These are phyloP conservation scores for Theobroma cacao DNA, from an alignment of 345 rosid genomes.

Conservation along the genomic window DNA sequence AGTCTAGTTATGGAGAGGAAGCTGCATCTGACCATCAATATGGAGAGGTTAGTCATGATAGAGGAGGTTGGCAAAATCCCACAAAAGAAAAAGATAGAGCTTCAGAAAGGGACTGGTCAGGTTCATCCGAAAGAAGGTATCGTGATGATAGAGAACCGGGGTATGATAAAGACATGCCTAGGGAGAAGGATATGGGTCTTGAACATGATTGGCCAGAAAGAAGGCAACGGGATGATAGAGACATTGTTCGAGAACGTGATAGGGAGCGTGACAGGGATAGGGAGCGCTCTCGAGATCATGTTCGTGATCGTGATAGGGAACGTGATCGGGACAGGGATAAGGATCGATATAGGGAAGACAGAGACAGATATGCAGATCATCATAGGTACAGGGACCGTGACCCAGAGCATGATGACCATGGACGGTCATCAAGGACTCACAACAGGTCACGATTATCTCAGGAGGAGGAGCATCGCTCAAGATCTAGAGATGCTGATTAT, in stretches of 20 bases:
- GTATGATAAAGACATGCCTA: conserved; percentile 53
- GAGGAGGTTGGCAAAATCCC: conserved; percentile 55
- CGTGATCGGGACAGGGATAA: conserved; percentile 61
- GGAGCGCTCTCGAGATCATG: conserved; percentile 62
- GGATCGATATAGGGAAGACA: conserved; percentile 60
- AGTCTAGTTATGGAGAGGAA: conserved; percentile 87
- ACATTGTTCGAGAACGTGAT: conserved; percentile 58
- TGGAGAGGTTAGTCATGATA: conserved; percentile 70
- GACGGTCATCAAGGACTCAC: conserved; percentile 61
- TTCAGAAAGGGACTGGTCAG: conserved; percentile 74
- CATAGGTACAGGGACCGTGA: conserved; percentile 58
- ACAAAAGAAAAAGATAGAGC: conserved; percentile 63
- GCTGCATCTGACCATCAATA: conserved; percentile 79
- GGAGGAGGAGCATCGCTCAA: conserved; percentile 65
- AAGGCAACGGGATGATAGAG: conserved; percentile 64
- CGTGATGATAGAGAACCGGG: conserved; percentile 67
- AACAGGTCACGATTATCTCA: conserved; percentile 57
- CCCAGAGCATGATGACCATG: conserved; percentile 59
- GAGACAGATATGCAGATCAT: conserved; percentile 58
- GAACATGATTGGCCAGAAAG: conserved; percentile 60
- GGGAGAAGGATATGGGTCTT: conserved; percentile 57
- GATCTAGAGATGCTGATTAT: conserved; percentile 77
- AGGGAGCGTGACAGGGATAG: conserved; percentile 59
- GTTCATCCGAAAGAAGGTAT: conserved; percentile 67
- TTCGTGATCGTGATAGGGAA: conserved; percentile 50